Conservation (phyloP, 345 rosid genomes). For the Eucalyptus erythrocorys region DNA sequence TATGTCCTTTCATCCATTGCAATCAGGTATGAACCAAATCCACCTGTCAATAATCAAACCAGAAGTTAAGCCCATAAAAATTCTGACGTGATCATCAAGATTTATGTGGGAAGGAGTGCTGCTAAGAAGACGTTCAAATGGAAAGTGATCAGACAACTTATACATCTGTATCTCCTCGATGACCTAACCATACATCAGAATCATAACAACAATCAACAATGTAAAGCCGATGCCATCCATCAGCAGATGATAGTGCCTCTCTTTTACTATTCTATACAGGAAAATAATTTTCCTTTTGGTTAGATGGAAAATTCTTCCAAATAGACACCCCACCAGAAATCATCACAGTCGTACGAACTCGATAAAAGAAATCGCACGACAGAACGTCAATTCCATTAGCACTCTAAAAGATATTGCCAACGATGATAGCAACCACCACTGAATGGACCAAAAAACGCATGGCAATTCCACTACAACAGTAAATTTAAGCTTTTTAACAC, state of each 20-base stretch:
- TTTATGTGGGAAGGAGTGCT: not conserved
- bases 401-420: not conserved
- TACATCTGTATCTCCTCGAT: not conserved
- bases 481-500: not conserved
- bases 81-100: not conserved
- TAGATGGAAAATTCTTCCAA: not conserved
- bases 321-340: not conserved
- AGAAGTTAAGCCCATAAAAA: not conserved
- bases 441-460: not conserved
- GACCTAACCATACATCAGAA: not conserved
- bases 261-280: not conserved
- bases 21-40: constrained; percentile 79
- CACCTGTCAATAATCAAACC: constrained; percentile 30
- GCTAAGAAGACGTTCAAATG: not conserved
- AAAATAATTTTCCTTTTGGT: not conserved
- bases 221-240: not conserved
- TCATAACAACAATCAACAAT: not conserved
- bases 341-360: not conserved
- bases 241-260: not conserved
- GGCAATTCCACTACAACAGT: not conserved
- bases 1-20: constrained; percentile 88
- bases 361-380: not conserved
- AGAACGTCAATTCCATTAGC: not conserved
- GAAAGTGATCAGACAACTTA: not conserved
- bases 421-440: not conserved